These are phyloP conservation scores for Heliamphora pulchella DNA, from an alignment of 179 eudicot genomes.

Conservation along the genomic window DNA sequence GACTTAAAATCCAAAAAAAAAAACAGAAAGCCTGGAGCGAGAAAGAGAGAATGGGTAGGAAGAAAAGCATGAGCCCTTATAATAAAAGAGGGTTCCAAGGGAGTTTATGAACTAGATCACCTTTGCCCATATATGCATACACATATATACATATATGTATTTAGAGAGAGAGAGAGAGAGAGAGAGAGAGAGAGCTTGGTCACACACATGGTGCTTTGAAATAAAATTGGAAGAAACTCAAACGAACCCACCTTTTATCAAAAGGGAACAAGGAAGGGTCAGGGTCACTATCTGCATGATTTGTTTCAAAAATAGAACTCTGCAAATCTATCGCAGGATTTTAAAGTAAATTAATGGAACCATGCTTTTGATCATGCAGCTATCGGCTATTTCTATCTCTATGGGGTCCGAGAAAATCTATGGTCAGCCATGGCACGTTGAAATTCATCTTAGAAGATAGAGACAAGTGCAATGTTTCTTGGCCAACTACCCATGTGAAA, in stretches of 20 bases:
- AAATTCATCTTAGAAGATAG: background rate
- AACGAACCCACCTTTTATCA: background rate
- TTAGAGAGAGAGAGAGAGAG: too few species aligned
- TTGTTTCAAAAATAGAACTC: slow-evolving; percentile 26
- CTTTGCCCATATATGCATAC: slow-evolving; percentile 4
- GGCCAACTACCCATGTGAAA: background rate
- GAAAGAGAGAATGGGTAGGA: too few species aligned
- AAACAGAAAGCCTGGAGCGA: too few species aligned
- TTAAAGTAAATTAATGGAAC: slow-evolving; percentile 1
- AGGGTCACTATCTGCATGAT: slow-evolving; percentile 48
- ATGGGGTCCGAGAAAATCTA: background rate
- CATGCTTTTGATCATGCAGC: slow-evolving; percentile 28
- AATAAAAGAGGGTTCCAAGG: slow-evolving; percentile 3
- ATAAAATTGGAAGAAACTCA: slow-evolving; percentile 30
- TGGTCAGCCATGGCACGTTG: background rate
- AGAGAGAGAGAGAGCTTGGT: slow-evolving; percentile 22
- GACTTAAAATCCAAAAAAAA: too few species aligned
- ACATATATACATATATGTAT: slow-evolving; percentile 5
- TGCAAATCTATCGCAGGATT: slow-evolving; percentile 21
- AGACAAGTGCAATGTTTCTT: background rate
- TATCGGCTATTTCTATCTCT: slow-evolving; percentile 3
- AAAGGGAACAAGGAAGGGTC: slow-evolving; percentile 18
- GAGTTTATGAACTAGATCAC: slow-evolving; percentile 10
- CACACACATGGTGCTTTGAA: slow-evolving; percentile 60
- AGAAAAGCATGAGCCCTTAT: background rate